phyloP scores from a whole-genome alignment of 2,329 filamentous ascomycete species.

The Colletotrichum somersetense region DNA sequence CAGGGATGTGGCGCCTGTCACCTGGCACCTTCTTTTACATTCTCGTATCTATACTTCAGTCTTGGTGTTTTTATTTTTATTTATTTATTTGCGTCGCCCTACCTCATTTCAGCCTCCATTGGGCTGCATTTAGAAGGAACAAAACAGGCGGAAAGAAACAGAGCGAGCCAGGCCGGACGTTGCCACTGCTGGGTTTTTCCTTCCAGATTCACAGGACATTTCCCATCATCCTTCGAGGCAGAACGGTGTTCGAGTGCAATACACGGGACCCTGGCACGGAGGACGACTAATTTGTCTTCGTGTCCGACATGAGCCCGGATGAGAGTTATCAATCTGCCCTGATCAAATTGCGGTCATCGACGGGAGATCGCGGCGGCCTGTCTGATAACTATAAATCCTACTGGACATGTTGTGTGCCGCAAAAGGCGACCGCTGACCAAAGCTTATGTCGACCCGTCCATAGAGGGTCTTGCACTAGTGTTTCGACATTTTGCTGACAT shows the following conservation, averaged over 20 bases:
- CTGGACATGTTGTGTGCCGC: constrained; percentile 20
- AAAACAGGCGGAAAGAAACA: background rate
- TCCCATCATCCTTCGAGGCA: constrained; percentile 25
- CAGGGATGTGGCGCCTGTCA: constrained; percentile 30
- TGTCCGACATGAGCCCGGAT: constrained; percentile 18
- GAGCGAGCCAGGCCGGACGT: background rate
- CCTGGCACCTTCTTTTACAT: background rate
- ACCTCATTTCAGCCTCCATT: constrained; percentile 3
- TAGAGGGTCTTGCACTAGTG: constrained; percentile 36
- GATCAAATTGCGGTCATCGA: constrained; percentile 28
- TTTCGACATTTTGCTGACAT: constrained; percentile 39
- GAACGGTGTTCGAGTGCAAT: constrained; percentile 21
- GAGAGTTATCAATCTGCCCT: constrained; percentile 17
- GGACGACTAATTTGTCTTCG: constrained; percentile 12
- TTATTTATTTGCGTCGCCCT: background rate
- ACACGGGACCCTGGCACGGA: constrained; percentile 36
- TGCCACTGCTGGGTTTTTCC: background rate
- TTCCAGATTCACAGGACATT: constrained; percentile 19
- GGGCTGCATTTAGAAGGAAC: background rate
- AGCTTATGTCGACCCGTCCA: constrained; percentile 38
- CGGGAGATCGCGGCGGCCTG: constrained; percentile 21
- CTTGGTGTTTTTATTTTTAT: too few relatives aligned
- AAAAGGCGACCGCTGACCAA: constrained; percentile 34
- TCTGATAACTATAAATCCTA: constrained; percentile 33
- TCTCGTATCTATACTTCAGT: background rate